Percentiles rank a stretch among this genome's conserved stretches.
Conservation (phyloP, 2,329 filamentous ascomycete species). For the Monilinia polystroma region DNA sequence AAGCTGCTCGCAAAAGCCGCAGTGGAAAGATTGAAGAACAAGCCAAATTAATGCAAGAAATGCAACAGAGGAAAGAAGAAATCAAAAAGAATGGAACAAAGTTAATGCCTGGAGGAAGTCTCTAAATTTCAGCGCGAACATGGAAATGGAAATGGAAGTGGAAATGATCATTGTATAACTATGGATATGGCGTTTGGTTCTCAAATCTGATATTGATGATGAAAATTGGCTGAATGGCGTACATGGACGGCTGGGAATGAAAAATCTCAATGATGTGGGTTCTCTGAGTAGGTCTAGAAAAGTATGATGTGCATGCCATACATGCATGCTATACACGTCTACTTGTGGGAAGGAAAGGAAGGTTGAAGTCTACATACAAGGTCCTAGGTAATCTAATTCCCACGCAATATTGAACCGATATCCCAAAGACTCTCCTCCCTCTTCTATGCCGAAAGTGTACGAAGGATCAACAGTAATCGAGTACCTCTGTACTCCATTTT, state of each 20-base stretch:
- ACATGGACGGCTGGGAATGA: not conserved
- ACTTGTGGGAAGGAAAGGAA: not conserved
- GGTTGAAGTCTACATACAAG: not conserved
- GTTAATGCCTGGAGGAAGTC: slow-evolving; percentile 32
- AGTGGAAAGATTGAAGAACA: slow-evolving; percentile 42
- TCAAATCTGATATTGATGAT: not conserved
- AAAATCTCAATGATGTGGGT: not conserved
- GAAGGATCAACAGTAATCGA: too few species aligned
- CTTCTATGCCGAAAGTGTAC: too few species aligned
- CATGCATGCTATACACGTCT: not conserved
- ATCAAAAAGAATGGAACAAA: slow-evolving; percentile 41
- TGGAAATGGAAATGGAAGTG: not conserved
- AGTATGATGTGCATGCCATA: not conserved
- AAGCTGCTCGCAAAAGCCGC: slow-evolving; percentile 42
- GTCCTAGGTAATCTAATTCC: too few species aligned
- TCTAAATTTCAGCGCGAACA: slow-evolving; percentile 22
- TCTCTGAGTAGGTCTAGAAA: not conserved
- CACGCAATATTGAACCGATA: not conserved
- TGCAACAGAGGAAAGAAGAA: slow-evolving; percentile 44
- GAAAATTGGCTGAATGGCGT: not conserved
- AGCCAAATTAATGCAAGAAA: slow-evolving; percentile 42
- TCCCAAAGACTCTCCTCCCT: too few species aligned
- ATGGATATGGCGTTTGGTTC: slow-evolving; percentile 19
- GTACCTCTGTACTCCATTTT: too few species aligned
- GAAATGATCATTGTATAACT: not conserved